These are phyloP conservation scores for Plasmodiophora brassicae DNA, from an alignment of 208 protist genomes.

Conservation along the genomic window DNA sequence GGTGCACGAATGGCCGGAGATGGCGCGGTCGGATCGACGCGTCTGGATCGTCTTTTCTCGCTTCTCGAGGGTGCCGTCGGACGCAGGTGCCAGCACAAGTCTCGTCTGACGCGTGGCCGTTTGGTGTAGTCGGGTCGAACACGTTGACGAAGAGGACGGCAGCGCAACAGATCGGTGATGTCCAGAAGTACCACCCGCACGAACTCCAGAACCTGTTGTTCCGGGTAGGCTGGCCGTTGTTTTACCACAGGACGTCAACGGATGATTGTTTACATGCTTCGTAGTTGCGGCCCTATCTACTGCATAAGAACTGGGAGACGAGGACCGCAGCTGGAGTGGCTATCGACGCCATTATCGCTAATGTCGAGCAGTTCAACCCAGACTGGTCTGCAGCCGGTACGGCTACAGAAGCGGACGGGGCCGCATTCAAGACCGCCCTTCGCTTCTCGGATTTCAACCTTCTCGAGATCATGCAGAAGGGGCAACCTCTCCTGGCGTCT, in stretches of 20 bases:
- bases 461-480: neutral
- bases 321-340: constrained; percentile 1
- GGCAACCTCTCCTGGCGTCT: neutral
- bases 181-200: constrained; percentile 26
- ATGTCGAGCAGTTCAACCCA: constrained; percentile 1
- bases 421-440: neutral
- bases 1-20: too few species aligned
- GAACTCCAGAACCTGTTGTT: constrained; percentile 12
- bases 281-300: neutral
- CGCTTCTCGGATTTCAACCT: neutral
- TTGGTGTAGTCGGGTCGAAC: neutral
- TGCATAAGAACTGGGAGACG: neutral
- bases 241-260: neutral
- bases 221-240: neutral
- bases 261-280: neutral
- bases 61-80: neutral
- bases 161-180: constrained; percentile 12
- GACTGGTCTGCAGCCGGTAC: neutral
- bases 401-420: neutral
- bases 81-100: neutral
- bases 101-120: neutral
- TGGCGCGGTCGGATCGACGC: neutral
- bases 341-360: neutral
- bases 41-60: neutral
- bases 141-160: constrained; percentile 8